phyloP scores from a whole-genome alignment of 2,329 filamentous ascomycete species.

The Colletotrichum kahawae region DNA sequence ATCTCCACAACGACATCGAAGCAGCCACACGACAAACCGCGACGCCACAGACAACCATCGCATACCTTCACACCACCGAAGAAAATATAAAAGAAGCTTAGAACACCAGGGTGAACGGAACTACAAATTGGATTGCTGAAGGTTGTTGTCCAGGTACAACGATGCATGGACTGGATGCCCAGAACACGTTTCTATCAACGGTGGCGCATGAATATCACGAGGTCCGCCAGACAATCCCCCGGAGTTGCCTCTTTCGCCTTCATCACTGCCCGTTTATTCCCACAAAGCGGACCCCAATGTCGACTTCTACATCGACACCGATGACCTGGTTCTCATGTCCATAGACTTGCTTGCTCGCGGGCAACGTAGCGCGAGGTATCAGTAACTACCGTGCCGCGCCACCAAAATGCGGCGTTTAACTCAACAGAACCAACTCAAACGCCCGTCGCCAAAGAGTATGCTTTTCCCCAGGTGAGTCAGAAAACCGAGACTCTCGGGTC shows the following conservation, averaged over 20 bases:
- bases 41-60: neutral
- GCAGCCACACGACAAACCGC: neutral
- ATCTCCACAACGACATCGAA: neutral
- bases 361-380: neutral
- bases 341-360: neutral
- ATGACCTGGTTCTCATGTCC: neutral
- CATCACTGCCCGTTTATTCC: neutral
- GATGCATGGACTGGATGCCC: neutral
- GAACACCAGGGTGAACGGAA: neutral
- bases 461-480: neutral
- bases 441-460: neutral
- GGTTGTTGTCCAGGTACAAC: no score
- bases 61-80: neutral
- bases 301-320: neutral
- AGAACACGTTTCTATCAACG: neutral
- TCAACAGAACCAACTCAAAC: neutral
- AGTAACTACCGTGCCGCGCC: neutral
- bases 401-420: neutral
- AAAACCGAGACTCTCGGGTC: neutral
- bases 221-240: neutral
- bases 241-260: neutral
- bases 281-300: neutral
- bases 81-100: neutral
- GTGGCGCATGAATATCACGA: neutral
- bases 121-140: no score